A percentile compares a stretch with the other conserved stretches of the same genome.
These are phyloP conservation scores for Trichoderma sp. DNA, from an alignment of 2,329 filamentous ascomycete genomes.

Conservation along the genomic window DNA sequence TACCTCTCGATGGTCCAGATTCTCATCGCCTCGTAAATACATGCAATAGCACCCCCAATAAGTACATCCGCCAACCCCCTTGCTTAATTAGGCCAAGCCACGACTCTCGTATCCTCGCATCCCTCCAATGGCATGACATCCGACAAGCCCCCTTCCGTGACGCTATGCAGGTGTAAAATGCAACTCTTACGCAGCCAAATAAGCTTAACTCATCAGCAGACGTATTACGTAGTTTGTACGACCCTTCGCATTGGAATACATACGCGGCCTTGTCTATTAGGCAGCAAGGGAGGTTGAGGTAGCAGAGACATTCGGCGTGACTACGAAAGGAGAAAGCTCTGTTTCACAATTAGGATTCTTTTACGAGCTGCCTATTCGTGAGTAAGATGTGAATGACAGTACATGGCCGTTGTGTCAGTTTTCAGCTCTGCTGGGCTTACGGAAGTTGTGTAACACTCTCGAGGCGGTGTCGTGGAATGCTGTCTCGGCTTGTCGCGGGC, in stretches of 20 bases:
- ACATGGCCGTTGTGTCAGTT: neutral
- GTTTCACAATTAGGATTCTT: slow-evolving; percentile 6
- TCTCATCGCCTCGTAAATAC: neutral
- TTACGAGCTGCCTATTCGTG: neutral
- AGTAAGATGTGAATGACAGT: neutral
- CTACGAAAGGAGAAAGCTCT: neutral
- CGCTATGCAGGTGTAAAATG: neutral
- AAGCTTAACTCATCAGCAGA: neutral
- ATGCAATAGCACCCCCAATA: neutral
- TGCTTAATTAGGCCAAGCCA: neutral
- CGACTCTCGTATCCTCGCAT: neutral
- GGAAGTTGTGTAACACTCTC: neutral
- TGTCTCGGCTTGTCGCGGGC: slow-evolving; percentile 6
- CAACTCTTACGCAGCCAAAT: neutral
- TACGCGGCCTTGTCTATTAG: neutral
- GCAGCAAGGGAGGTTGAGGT: neutral
- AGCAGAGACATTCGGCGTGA: neutral
- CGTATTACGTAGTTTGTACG: slow-evolving; percentile 7
- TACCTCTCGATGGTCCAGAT: neutral
- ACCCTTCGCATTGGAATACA: neutral
- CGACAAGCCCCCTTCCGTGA: neutral
- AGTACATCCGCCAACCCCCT: neutral
- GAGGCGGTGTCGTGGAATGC: slow-evolving; percentile 2
- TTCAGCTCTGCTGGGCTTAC: neutral
- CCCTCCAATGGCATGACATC: neutral